Conservation (phyloP, 495 filamentous ascomycete genomes). For the Aspergillus taichungensis region DNA sequence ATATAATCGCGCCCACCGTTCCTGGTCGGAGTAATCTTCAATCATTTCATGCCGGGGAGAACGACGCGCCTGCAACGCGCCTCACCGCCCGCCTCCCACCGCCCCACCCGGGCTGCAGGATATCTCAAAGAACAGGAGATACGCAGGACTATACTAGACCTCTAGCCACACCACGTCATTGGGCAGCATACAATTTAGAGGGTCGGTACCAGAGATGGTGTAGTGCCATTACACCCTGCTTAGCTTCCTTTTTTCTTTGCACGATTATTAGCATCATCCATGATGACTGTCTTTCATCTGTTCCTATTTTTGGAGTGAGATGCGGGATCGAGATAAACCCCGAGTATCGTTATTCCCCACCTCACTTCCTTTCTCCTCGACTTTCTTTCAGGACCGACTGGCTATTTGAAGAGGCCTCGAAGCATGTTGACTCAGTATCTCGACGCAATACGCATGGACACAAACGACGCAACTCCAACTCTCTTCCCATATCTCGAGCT, state of each 20-base stretch:
- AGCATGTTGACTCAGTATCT: slow-evolving; percentile 9
- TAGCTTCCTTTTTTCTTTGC: not conserved
- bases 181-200: slow-evolving; percentile 8
- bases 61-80: not conserved
- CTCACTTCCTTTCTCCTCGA: no score
- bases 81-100: slow-evolving; percentile 3
- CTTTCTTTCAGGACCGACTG: no score
- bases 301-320: not conserved
- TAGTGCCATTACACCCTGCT: not conserved
- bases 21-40: no score
- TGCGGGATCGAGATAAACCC: no score
- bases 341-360: no score
- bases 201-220: not conserved
- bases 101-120: not conserved
- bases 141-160: no score
- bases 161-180: slow-evolving; percentile 29
- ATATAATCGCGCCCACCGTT: no score
- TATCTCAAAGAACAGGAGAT: no score
- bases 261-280: not conserved
- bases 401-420: not conserved
- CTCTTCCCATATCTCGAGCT: not conserved
- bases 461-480: slow-evolving; percentile 7
- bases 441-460: slow-evolving; percentile 7
- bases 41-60: no score
- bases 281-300: not conserved